Conservation (phyloP, 768 basidiomycete genomes). For the Dioszegia hungarica region DNA sequence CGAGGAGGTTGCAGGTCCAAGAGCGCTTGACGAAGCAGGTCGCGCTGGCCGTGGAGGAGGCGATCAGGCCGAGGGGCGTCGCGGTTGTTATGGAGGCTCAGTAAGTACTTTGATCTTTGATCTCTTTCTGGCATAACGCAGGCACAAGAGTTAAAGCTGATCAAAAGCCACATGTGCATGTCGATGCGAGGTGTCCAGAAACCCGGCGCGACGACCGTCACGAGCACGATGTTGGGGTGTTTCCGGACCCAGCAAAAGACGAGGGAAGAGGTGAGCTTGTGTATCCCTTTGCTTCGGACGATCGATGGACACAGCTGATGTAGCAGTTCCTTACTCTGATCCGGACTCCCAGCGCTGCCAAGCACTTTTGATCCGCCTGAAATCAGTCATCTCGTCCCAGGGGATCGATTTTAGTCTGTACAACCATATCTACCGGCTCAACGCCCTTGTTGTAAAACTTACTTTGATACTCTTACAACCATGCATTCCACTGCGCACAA, state of each 20-base stretch:
- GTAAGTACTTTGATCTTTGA: slow-evolving; percentile 57
- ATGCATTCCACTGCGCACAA: slow-evolving; percentile 6
- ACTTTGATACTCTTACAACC: neutral
- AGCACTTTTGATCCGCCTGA: slow-evolving; percentile 19
- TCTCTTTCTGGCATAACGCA: neutral
- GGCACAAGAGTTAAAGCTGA: slow-evolving; percentile 1
- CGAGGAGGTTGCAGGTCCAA: slow-evolving; percentile 91
- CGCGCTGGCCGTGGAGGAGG: slow-evolving; percentile 95
- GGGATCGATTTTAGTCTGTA: no score
- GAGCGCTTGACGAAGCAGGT: slow-evolving; percentile 97
- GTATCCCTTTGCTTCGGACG: no score
- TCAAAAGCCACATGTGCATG: slow-evolving; percentile 87
- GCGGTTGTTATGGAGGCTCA: slow-evolving; percentile 99
- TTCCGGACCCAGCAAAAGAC: slow-evolving; percentile 99
- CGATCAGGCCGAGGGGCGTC: slow-evolving; percentile 93
- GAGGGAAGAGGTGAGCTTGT: slow-evolving; percentile 65
- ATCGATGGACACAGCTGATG: neutral
- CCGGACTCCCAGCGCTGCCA: slow-evolving; percentile 38
- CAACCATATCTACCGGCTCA: no score
- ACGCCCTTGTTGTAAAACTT: neutral
- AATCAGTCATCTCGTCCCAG: no score
- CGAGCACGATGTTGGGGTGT: slow-evolving; percentile 96
- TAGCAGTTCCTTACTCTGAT: slow-evolving; percentile 47
- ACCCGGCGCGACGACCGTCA: slow-evolving; percentile 89
- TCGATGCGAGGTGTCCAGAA: slow-evolving; percentile 99